Conservation (phyloP, 345 rosid genomes). For the Pistacia integerrima region DNA sequence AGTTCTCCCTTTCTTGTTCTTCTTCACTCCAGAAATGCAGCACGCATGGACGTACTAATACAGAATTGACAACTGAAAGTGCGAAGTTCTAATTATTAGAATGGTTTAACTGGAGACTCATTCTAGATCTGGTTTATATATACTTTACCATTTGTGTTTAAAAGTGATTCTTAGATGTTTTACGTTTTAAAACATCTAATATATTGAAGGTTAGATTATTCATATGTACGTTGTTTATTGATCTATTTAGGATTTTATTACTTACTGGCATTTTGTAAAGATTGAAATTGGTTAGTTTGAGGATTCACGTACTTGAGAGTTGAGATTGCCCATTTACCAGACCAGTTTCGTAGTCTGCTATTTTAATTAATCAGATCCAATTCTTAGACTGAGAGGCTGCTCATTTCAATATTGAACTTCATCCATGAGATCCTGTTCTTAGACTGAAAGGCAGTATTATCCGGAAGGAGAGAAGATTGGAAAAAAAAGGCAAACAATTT, state of each 20-base stretch:
- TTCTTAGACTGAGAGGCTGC: too few relatives aligned
- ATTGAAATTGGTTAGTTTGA: not conserved
- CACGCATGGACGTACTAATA: not conserved
- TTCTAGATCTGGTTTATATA: not conserved
- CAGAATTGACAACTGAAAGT: not conserved
- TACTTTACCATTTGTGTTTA: not conserved
- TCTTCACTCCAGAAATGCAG: not conserved
- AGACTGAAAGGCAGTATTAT: too few relatives aligned
- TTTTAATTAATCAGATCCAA: too few relatives aligned
- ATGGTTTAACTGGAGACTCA: not conserved
- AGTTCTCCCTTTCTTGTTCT: not conserved
- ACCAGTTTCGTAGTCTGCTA: too few relatives aligned
- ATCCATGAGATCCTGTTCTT: too few relatives aligned
- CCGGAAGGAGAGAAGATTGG: too few relatives aligned
- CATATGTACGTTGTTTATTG: not conserved
- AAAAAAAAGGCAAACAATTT: too few relatives aligned
- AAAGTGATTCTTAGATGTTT: not conserved
- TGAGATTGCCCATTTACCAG: too few relatives aligned
- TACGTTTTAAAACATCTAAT: not conserved
- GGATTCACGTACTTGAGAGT: not conserved
- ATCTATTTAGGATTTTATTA: not conserved
- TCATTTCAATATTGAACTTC: too few relatives aligned
- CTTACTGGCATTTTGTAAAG: too few relatives aligned
- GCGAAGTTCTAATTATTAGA: not conserved
- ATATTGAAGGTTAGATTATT: not conserved